Base-by-base conservation (phyloP, 495 filamentous ascomycete genomes). In the Aspergillus taichungensis region DNA sequence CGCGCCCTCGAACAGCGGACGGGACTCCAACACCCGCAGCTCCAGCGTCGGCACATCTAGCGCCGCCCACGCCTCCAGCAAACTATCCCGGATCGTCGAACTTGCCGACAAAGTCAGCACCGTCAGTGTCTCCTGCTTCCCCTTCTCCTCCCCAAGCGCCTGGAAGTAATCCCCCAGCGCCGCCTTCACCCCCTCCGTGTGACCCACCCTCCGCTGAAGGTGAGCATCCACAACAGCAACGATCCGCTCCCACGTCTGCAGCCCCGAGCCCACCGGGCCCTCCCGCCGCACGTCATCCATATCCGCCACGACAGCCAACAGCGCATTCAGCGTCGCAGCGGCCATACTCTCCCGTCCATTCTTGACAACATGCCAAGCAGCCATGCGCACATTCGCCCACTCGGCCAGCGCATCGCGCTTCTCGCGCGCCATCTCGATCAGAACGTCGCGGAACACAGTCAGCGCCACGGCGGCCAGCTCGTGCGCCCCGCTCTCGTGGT, bases 341-440 rank as follows among this genome's bases (percentile, higher is more conserved):
- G 74, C 72, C 79, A 84, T 84, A 51, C 76, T 82, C 45, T 77
- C 73, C 11, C 79, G 72, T 0, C 78, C 75, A 43, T 82, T 77
- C 44, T 79, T 77, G 54, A 71, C 76, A 1, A 85, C 50, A 56
- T 84, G 80, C 80, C 79, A 86, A 2, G 72, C 78, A 24, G 66
- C 71, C 63, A 75, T 69, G 14, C 78, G 67, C 10, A 81, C 49
- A 6, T 63, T 65, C 3, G 51, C 53, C 79, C 81, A 83, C 73
- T 77, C 80, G 9, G 55, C 45, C 18, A 24, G 18, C 1, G 34
- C 27, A 14, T 49, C 41, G 9, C 63, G 39, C 6, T 49, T 36
- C 8, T 37, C 32, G 1, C 40, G 42, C 9, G 61, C 48, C 24
- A 63, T 51, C 30, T 48, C 30, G 12, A 72, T 53, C 1, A 76